Conservation (phyloP, 192 early-diverging fungal species). For the Coemansia sp. region DNA sequence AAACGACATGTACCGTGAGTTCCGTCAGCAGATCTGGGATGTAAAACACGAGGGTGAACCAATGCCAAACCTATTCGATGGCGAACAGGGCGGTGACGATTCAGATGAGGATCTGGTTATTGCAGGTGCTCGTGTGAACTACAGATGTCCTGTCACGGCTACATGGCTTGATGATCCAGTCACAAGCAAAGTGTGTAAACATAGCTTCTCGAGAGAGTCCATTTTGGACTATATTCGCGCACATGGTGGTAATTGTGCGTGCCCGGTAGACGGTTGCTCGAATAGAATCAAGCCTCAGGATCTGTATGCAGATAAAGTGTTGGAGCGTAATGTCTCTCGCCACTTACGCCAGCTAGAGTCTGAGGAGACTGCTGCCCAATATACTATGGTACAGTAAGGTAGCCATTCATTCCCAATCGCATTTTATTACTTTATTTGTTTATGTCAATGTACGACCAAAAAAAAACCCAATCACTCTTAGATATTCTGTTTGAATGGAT, state of each 20-base stretch:
- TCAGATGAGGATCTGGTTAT: conserved; percentile 41
- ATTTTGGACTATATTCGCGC: conserved; percentile 31
- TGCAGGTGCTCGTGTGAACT: conserved; percentile 25
- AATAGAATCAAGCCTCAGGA: conserved; percentile 22
- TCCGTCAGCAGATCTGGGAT: conserved; percentile 44
- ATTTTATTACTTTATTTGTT: neutral
- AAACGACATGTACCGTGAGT: conserved; percentile 26
- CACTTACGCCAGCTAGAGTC: conserved; percentile 39
- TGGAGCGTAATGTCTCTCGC: conserved; percentile 54
- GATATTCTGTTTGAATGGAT: conserved; percentile 30
- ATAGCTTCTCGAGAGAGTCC: conserved; percentile 56
- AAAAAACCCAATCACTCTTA: conserved; percentile 4
- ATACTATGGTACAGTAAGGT: conserved; percentile 33
- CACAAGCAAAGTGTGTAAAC: conserved; percentile 56
- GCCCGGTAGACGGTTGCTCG: conserved; percentile 51
- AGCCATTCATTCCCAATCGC: too few species aligned
- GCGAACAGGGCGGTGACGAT: conserved; percentile 6
- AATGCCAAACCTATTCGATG: conserved; percentile 33
- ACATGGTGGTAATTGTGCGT: conserved; percentile 15
- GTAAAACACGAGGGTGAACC: conserved; percentile 35
- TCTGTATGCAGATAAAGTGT: conserved; percentile 42
- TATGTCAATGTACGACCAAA: neutral
- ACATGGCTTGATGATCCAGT: conserved; percentile 56
- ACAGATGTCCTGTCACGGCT: conserved; percentile 57
- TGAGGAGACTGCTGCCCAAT: conserved; percentile 31